Conservation (phyloP, 2,329 filamentous ascomycete species). For the Scleromitrula shiraiana region DNA sequence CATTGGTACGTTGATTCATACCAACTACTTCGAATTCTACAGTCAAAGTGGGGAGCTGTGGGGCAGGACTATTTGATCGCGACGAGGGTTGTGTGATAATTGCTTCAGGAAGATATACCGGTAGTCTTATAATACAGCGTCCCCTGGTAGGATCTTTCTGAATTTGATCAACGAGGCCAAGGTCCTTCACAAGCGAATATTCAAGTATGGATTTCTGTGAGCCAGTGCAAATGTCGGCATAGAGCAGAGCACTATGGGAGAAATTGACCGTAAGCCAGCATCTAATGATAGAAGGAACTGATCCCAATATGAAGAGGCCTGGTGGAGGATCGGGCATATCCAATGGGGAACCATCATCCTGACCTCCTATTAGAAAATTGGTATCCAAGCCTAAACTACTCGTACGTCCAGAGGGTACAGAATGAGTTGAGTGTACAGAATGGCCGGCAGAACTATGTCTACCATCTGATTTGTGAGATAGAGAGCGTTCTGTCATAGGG, state of each 20-base stretch:
- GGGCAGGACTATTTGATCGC: constrained; percentile 62
- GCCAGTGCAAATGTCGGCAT: constrained; percentile 86
- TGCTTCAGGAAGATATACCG: constrained; percentile 86
- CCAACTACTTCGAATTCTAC: constrained; percentile 71
- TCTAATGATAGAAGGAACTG: constrained; percentile 87
- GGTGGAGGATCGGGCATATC: constrained; percentile 71
- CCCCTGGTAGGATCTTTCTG: constrained; percentile 55
- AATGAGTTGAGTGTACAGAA: constrained; percentile 63
- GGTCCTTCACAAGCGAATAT: constrained; percentile 62
- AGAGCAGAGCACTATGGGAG: constrained; percentile 80
- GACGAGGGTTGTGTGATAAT: constrained; percentile 70
- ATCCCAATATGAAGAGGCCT: constrained; percentile 75
- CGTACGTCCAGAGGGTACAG: constrained; percentile 67
- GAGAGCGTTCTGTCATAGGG: constrained; percentile 78
- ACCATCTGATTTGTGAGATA: constrained; percentile 94
- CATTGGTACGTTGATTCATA: constrained; percentile 41
- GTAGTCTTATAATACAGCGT: constrained; percentile 61
- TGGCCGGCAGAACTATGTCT: constrained; percentile 89
- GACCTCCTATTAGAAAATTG: constrained; percentile 53
- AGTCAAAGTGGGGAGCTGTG: constrained; percentile 73
- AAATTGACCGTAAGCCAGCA: constrained; percentile 93
- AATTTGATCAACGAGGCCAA: constrained; percentile 62
- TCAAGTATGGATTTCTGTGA: constrained; percentile 84
- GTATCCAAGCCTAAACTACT: constrained; percentile 84
- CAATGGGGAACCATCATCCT: constrained; percentile 60